Base-by-base conservation (phyloP, 345 rosid genomes). In the Anacardium occidentale region DNA sequence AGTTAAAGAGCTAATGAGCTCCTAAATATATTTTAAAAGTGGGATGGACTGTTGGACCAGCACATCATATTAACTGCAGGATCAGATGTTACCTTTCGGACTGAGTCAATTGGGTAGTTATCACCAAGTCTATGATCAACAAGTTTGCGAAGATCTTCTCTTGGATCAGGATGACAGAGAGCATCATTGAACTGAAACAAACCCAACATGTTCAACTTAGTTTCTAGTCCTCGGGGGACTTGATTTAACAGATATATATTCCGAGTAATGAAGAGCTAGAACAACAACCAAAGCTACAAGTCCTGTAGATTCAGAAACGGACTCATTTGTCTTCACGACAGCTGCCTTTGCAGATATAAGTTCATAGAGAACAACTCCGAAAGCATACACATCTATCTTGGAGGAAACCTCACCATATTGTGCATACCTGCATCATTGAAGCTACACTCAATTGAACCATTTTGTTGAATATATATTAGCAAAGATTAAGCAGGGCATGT, bases 341-440 rank as follows among this genome's bases (percentile, higher is more conserved):
- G 98, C 98, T 14, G 84, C 89, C 82, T 89, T 92, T 6, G 93
- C 98, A 15, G 99, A 91, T 32, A 92, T 88, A 70, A 95, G 93
- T 69, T 95, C 99, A 65, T 86, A 95, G 29, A 95, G 96, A 60
- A 95, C 96, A 69, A 95, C 98, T 40, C 99, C 99, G 63, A 95
- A 91, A 12, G 99, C 99, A 60, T 84, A 95, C 21, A 95, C 98
- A 83, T 95, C 99, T n/a, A 88, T 89, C 79, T 95, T 95, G 1
- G 98, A 81, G 72, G 99, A 91, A 72, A 91, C 93, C 71, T 91
- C 96, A 10, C 98, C 97, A 56, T 85, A 91, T 45, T 80, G 87
- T 44, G 96, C 96, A 81, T 86, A 91, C 80, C 99, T 92, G 84
- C 71, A 85, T 45, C 10, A 25, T 45, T n/a, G 48, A 58, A 50